These are phyloP conservation scores for Cucurbita argyrosperma DNA, from an alignment of 306 rosid species.

Conservation along the genomic window DNA sequence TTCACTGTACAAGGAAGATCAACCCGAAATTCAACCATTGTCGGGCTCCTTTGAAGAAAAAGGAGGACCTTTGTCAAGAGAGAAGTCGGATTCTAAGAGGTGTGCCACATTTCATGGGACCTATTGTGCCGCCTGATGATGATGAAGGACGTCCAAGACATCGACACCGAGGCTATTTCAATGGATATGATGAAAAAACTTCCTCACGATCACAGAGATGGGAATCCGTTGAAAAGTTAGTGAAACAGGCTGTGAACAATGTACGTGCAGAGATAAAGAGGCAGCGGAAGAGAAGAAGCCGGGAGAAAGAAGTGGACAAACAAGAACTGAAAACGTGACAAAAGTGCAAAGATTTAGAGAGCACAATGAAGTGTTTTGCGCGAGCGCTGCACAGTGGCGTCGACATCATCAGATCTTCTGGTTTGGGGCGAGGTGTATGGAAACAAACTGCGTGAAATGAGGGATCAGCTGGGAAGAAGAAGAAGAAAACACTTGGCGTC, in stretches of 20 bases:
- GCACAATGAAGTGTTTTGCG: slow-evolving; percentile 71
- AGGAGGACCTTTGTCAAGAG: slow-evolving; percentile 69
- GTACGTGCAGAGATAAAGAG: slow-evolving; percentile 55
- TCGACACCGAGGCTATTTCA: no score
- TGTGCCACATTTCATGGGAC: slow-evolving; percentile 94
- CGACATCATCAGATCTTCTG: slow-evolving; percentile 58
- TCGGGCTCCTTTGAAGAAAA: slow-evolving; percentile 62
- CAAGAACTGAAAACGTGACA: slow-evolving; percentile 48
- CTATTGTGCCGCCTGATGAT: slow-evolving; percentile 61
- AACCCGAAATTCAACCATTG: slow-evolving; percentile 51
- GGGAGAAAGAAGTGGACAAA: no score
- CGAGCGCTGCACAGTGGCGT: slow-evolving; percentile 68
- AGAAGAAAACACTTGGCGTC: slow-evolving; percentile 54
- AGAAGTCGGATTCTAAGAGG: slow-evolving; percentile 56
- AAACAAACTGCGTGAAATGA: slow-evolving; percentile 7
- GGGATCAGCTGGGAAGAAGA: slow-evolving; percentile 23
- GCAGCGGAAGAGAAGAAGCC: no score
- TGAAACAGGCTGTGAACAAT: slow-evolving; percentile 68
- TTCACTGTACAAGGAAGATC: slow-evolving; percentile 30
- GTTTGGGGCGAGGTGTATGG: slow-evolving; percentile 39
- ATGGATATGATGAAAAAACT: slow-evolving; percentile 23
- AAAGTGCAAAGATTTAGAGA: slow-evolving; percentile 72
- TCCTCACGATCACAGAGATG: slow-evolving; percentile 14
- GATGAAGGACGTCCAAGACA: slow-evolving; percentile 75
- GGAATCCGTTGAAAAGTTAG: slow-evolving; percentile 38